Conservation (phyloP, 2,329 filamentous ascomycete species). For the Verticillium klebahnii region DNA sequence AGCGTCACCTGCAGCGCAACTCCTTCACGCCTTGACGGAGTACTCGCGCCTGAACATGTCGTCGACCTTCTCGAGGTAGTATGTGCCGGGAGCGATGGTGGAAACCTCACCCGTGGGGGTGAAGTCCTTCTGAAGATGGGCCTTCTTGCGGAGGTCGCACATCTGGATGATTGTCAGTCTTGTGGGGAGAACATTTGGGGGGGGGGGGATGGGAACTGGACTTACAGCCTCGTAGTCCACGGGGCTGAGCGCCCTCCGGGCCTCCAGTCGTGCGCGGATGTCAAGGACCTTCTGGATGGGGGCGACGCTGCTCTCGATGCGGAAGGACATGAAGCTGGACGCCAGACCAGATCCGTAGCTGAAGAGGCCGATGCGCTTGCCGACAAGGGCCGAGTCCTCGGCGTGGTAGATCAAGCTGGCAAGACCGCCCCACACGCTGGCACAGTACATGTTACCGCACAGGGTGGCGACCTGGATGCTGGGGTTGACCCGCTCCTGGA, state of each 20-base stretch:
- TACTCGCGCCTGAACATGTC: conserved; percentile 85
- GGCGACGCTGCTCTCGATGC: conserved; percentile 66
- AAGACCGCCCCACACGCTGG: conserved; percentile 72
- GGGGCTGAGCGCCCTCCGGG: conserved; percentile 62
- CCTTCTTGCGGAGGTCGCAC: conserved; percentile 77
- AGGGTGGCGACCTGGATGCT: conserved; percentile 72
- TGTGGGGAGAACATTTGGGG: no score
- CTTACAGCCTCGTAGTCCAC: conserved; percentile 70
- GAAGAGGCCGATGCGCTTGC: conserved; percentile 72
- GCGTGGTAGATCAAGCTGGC: conserved; percentile 64
- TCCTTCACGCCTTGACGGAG: conserved; percentile 62
- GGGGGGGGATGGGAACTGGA: conserved; percentile 11
- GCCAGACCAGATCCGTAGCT: conserved; percentile 76
- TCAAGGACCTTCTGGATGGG: conserved; percentile 63
- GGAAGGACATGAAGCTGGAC: conserved; percentile 69
- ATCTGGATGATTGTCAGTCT: conserved; percentile 36
- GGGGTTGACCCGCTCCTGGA: conserved; percentile 71
- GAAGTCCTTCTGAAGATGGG: conserved; percentile 77
- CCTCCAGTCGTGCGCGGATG: conserved; percentile 63
- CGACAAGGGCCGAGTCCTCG: conserved; percentile 57
- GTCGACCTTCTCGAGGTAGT: conserved; percentile 77
- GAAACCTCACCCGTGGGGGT: conserved; percentile 64
- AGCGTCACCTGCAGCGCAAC: neutral
- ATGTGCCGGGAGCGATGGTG: conserved; percentile 62
- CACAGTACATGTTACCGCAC: conserved; percentile 67